Base-by-base conservation (phyloP, 225 moss, liverwort and hornwort species). In the Bryum argenteum region DNA sequence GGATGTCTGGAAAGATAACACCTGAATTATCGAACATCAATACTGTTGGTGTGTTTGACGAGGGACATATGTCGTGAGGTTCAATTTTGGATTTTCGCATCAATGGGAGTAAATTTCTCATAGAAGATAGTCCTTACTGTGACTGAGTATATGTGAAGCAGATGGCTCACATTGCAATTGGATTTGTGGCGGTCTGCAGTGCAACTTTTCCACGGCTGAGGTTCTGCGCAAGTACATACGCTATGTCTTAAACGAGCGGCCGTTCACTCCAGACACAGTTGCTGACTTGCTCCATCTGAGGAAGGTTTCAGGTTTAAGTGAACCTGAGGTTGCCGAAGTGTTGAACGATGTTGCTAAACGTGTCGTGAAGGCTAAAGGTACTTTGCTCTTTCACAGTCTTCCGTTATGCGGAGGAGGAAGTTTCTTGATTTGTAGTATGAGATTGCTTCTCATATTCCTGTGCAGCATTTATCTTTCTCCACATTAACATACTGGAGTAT, bases 221-320 rank as follows among this genome's bases (percentile, higher is more conserved):
- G 85, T 90, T 67, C 66, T 98, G 54, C 89, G 98, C 58, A 98
- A 98, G 70, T 98, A 94, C 15, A 63, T 94, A 47, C 98, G 98
- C 18, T 98, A 94, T 79, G 89, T 86, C 62, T 81, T 98, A 15
- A 98, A 94, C 55, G 98, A 98, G 78, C 89, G 85, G 65, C 94
- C 98, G 5, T 98, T 98, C 80, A 87, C 85, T 71, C 94, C 94
- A 67, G 94, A 92, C 63, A 84, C 88, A 58, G 92, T 94, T 48
- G 89, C 88, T 69, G 92, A 94, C 80, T 87, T 98, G 38, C 92
- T 98, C 79, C 98, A 98, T 77, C 82, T 98, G 81, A 89, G 90
- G 63, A 91, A 88, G 65, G 84, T 91, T 37, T 88, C 89, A 60
- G 75, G 74, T 20, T 78, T 98, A 82, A 83, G 84, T 69, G 90